Evolutionary conservation across 2,329 filamentous ascomycete genomes (phyloP).

Genomic region (Verticillium isaacii): DNA sequence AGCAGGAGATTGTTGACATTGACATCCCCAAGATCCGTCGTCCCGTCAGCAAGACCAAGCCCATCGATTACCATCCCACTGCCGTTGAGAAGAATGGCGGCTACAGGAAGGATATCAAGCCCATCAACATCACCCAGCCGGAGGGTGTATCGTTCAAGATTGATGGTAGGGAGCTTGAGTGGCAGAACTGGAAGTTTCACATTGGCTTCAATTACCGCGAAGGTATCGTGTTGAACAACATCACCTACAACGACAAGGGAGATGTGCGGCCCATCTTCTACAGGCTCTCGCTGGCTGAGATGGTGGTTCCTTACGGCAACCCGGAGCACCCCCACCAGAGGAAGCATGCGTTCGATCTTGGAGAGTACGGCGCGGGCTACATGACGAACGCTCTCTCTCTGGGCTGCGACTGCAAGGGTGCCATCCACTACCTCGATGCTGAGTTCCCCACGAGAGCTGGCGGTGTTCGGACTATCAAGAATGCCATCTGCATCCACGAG

Average conservation of each 20-base stretch:
- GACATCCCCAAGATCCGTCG: constrained; percentile 75
- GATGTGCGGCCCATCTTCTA: constrained; percentile 77
- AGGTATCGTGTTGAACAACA: constrained; percentile 85
- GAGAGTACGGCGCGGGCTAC: constrained; percentile 77
- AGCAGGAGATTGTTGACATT: constrained; percentile 73
- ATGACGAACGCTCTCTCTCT: constrained; percentile 76
- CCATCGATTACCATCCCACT: constrained; percentile 76
- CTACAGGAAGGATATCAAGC: constrained; percentile 75
- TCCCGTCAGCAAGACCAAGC: constrained; percentile 64
- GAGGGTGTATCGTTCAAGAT: constrained; percentile 85
- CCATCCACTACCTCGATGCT: constrained; percentile 88
- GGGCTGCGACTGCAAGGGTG: constrained; percentile 83
- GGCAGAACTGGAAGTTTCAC: constrained; percentile 94
- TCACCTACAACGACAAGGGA: constrained; percentile 83
- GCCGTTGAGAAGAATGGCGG: constrained; percentile 70
- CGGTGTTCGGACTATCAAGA: constrained; percentile 77
- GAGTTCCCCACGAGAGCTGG: constrained; percentile 77
- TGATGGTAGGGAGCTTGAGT: constrained; percentile 68
- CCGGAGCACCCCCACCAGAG: constrained; percentile 75
- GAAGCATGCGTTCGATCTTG: constrained; percentile 77
- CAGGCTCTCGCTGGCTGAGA: constrained; percentile 82
- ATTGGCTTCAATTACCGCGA: constrained; percentile 94
- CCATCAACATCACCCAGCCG: constrained; percentile 81
- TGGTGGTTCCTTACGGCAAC: constrained; percentile 88
- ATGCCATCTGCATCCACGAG: constrained; percentile 92